Evolutionary conservation across 106 monocot genomes (phyloP), one percentile per base, ranked within the genome.

Genomic region (Apostasia ramifera): DNA sequence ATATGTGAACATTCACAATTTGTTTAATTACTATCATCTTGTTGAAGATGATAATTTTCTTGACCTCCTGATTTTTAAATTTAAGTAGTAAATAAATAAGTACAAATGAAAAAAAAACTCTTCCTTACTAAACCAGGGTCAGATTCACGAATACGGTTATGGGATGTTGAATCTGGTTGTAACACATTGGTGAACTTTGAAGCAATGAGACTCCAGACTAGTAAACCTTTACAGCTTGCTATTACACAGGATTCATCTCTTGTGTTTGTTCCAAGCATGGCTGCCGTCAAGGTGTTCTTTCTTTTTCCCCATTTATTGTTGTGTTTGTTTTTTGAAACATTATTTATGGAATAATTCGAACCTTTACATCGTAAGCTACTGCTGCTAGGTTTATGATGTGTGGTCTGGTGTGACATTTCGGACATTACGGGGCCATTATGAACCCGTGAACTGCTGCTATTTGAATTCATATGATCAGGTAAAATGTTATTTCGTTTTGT

Each of bases 131-230:
- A 26, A 26, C 26, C 83, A 98, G 97, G 92, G 1, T 98, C 92
- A 0, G 92, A 98, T 77, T 92, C 97, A 50, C 85, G 90, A 42
- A 69, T 98, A 70, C 79, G 87, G 52, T 63, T 98, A 68, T 98
- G 97, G 97, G 97, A 98, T 70, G 76, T 98, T 54, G 87, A 90
- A 62, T 98, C 97, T 70, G 97, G 92, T 48, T 77, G 81, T 63
- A 92, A 98, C 69, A 98, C 90, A n/a, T 80, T 90, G 62, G 87
- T 93, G 5, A 92, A 90, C 59, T 92, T 68, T 78, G 92, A 98
- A 71, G 76, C 89, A n/a, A 90, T 73, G 75, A 81, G 76, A 44
- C 71, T 92, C 15, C 97, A 89, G 63, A 83, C 82, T 43, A 76
- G 69, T 59, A 98, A 90, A 78, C 37, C 87, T 46, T 57, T 98